Evolutionary conservation across 176 grass and related monocot species (phyloP), one percentile per base, ranked within the genome.

Genomic region (Musa acuminata): DNA sequence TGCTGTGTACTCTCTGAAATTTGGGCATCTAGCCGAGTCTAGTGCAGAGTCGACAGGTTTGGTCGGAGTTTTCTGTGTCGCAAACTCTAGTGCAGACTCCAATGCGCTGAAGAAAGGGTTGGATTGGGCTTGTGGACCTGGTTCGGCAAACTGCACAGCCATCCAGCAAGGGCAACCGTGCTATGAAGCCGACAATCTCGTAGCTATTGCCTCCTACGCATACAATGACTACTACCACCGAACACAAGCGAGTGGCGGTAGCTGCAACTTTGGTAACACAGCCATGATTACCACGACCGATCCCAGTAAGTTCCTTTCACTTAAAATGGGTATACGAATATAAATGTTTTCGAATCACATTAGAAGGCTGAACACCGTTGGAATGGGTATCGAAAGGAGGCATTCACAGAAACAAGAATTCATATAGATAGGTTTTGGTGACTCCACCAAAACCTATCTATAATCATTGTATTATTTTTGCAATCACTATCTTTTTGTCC

Each of bases 91-190:
- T 76, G 88, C 88, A 50, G 29, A 91, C 14, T 49, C 70, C 55
- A 84, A 79, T 79, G 73, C 86, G 67, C 69, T 99, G 72, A 99
- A 94, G 79, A 84, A 89, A 89, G 87, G 95, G 51, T 87, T 99
- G 83, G 90, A 99, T 79, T 99, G 95, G 95, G 95, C 88, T 73
- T 99, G 95, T 77, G 95, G 95, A n/a, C 82, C 95, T 77, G 95
- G 95, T 68, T 89, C 90, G 1, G 95, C 90, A 84, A 99, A 99
- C 72, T 99, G 95, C 72, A 94, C 84, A 74, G 88, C 82, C 25
- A 83, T 99, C 87, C 95, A 99, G 78, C 88, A 86, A 63, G 90
- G 90, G 11, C 84, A 94, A 52, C 82, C 86, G 14, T 99, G 95
- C 80, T 99, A 91, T 85, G 79, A 89, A 74, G 76, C 86, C 23